These are phyloP conservation scores for Lyophyllum shimeji DNA, from an alignment of 768 basidiomycete genomes.

Conservation along the genomic window DNA sequence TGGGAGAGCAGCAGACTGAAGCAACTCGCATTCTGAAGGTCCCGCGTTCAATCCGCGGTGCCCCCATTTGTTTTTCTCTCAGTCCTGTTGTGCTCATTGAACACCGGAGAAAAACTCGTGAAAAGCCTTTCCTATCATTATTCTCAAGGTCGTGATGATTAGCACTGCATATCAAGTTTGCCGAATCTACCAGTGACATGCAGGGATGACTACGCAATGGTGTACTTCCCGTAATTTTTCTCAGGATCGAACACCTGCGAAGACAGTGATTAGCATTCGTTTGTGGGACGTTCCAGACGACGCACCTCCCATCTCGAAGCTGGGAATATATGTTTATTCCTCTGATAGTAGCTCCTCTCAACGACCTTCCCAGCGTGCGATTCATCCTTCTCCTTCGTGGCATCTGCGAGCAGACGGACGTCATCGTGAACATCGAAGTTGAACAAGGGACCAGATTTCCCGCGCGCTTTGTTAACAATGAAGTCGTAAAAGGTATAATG, in stretches of 20 bases:
- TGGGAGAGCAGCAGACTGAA: conserved; percentile 79
- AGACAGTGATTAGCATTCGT: background rate
- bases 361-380: conserved; percentile 99
- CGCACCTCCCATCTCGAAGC: conserved; percentile 94
- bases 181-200: background rate
- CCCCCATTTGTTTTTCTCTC: conserved; percentile 42
- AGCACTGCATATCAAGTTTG: background rate
- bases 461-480: conserved; percentile 96
- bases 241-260: conserved; percentile 87
- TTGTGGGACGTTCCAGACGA: conserved; percentile 1
- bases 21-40: conserved; percentile 60
- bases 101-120: too few relatives aligned
- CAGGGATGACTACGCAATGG: conserved; percentile 46
- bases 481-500: conserved; percentile 99
- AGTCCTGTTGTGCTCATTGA: background rate
- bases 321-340: conserved; percentile 98
- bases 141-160: too few relatives aligned
- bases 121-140: too few relatives aligned
- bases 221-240: conserved; percentile 92
- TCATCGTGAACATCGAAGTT: conserved; percentile 99
- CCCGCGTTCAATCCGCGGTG: conserved; percentile 80
- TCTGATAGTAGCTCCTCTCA: conserved; percentile 91
- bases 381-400: conserved; percentile 96
- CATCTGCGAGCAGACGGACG: conserved; percentile 90
- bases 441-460: conserved; percentile 97